A percentile compares a stretch with the other conserved stretches of the same genome.
phyloP scores from a whole-genome alignment of 2,329 filamentous ascomycete genomes.

The Reticulascus tulasneorum region DNA sequence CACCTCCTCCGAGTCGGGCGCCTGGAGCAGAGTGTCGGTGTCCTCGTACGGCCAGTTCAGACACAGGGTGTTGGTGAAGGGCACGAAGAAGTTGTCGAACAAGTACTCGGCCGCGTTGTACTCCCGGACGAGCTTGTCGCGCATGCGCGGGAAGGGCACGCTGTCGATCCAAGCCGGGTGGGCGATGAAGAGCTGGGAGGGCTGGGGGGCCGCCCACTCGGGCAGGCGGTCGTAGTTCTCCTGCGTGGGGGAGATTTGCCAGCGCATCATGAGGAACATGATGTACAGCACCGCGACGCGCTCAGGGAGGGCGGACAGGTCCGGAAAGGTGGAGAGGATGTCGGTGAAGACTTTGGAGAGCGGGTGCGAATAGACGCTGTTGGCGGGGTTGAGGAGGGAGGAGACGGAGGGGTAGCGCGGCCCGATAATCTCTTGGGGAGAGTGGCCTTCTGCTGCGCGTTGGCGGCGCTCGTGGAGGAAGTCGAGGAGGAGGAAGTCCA shows the following conservation, averaged over 20 bases:
- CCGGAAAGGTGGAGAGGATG: slow-evolving; percentile 78
- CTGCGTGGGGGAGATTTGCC: slow-evolving; percentile 74
- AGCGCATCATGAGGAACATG: slow-evolving; percentile 85
- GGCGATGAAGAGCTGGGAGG: slow-evolving; percentile 59
- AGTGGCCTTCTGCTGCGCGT: slow-evolving; percentile 61
- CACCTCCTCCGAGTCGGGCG: slow-evolving; percentile 58
- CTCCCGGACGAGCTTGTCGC: slow-evolving; percentile 57
- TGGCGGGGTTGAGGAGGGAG: slow-evolving; percentile 69
- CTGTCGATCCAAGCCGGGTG: slow-evolving; percentile 84
- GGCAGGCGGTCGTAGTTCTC: slow-evolving; percentile 79
- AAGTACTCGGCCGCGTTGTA: slow-evolving; percentile 48
- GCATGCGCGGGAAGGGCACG: slow-evolving; percentile 73
- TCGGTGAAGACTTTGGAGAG: slow-evolving; percentile 83
- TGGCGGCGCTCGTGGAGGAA: slow-evolving; percentile 69
- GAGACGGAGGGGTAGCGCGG: slow-evolving; percentile 77
- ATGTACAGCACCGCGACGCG: slow-evolving; percentile 76
- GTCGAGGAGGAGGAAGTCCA: slow-evolving; percentile 76
- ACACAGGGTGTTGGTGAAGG: slow-evolving; percentile 70
- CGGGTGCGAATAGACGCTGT: slow-evolving; percentile 62
- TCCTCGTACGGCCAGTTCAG: slow-evolving; percentile 84
- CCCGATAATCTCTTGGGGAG: slow-evolving; percentile 64
- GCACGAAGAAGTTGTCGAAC: slow-evolving; percentile 81
- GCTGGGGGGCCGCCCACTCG: slow-evolving; percentile 64
- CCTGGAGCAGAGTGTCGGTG: slow-evolving; percentile 62
- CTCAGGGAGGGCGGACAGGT: slow-evolving; percentile 73